Conservation (phyloP, 805 yeast genomes). For the Grigorovia yakushimaensis region DNA sequence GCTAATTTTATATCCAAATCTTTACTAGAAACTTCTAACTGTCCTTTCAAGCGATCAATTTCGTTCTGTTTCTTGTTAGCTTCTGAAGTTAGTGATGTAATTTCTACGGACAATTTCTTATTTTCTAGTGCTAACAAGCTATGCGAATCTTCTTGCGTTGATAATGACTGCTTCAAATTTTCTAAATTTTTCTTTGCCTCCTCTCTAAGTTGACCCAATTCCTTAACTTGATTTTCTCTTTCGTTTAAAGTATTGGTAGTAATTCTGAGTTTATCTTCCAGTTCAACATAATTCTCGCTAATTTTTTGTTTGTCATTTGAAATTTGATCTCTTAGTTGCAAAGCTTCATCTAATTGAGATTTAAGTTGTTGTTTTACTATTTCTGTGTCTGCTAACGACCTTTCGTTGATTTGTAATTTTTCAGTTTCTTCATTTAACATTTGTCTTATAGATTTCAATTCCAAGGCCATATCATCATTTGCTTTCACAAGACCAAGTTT, state of each 20-base stretch:
- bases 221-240: slow-evolving; percentile 23
- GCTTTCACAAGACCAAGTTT: slow-evolving; percentile 22
- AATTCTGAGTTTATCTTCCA: slow-evolving; percentile 12
- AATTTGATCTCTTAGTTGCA: slow-evolving; percentile 13
- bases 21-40: slow-evolving; percentile 25
- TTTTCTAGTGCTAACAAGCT: slow-evolving; percentile 4
- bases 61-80: slow-evolving; percentile 26
- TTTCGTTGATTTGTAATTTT: slow-evolving; percentile 39
- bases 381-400: slow-evolving; percentile 35
- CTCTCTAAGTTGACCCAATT: neutral
- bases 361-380: slow-evolving; percentile 31
- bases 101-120: slow-evolving; percentile 5
- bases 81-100: slow-evolving; percentile 6
- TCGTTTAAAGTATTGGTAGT: slow-evolving; percentile 12
- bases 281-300: slow-evolving; percentile 13
- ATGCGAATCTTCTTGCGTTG: slow-evolving; percentile 1
- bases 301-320: slow-evolving; percentile 20
- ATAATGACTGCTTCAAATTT: slow-evolving; percentile 31
- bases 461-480: slow-evolving; percentile 18
- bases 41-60: slow-evolving; percentile 25
- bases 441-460: slow-evolving; percentile 25
- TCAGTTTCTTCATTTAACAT: slow-evolving; percentile 33
- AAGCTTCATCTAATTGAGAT: slow-evolving; percentile 16
- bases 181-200: slow-evolving; percentile 47
- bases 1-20: slow-evolving; percentile 30